Evolutionary conservation across 371 early-diverging fungal species (phyloP), one percentile per base, ranked within the genome.

Genomic region (Apophysomyces trapeziformis): DNA sequence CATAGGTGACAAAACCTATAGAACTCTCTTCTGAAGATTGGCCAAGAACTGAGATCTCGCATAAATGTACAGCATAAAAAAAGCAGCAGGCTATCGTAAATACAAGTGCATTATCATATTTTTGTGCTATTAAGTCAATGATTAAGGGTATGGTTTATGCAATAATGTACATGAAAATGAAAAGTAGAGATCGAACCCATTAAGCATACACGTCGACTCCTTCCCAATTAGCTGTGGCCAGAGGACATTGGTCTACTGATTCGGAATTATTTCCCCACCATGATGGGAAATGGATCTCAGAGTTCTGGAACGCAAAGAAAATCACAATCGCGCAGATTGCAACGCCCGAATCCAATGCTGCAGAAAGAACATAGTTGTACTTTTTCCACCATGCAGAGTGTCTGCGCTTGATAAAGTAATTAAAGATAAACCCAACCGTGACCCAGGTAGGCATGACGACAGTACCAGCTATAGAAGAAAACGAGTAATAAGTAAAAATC

Each of bases 351-450:
- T 91, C 91, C 45, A 91, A 67, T 0, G 89, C 91, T 2, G 91
- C 90, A 6, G 90, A 88, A 4, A 90, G 70, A 6, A 90, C 85
- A 67, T 89, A 91, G 71, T 85, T 88, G 69, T 88, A 90, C 14
- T 85, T 75, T 39, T 83, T 76, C 83, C 88, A 92, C 90, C 90
- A 91, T 1, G 77, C 79, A n/a, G 69, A 61, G 16, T 74, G 71
- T 47, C 82, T 80, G 56, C 79, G 70, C 66, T 82, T 80, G 37
- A 87, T 67, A 21, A 77, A 71, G 62, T 73, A 89, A 61, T 88
- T 87, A 67, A 90, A 90, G 9, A 90, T 56, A 68, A 89, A 87
- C 38, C 88, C 87, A 7, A 86, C 68, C 5, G 75, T 62, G 38
- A 85, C 78, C 89, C 90, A 89, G 14, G 81, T 83, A 39, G 83